Conservation (phyloP, 2,329 filamentous ascomycete genomes). For the Aspergillus thermomutatus region DNA sequence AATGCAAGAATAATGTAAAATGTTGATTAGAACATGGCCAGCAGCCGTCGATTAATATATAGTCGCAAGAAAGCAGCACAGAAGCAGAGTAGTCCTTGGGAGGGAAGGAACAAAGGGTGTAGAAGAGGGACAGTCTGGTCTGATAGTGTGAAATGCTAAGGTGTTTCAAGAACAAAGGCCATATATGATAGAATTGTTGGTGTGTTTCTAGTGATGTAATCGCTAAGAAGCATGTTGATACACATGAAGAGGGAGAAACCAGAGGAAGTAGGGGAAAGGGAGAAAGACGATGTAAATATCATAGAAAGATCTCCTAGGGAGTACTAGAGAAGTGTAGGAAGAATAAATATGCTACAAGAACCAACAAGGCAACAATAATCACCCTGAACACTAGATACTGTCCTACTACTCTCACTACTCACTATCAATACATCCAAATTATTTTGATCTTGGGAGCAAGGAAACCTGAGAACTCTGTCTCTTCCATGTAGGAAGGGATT, state of each 20-base stretch:
- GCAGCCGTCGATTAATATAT: slow-evolving; percentile 1
- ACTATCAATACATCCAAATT: not conserved
- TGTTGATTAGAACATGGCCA: not conserved
- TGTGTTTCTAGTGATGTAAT: slow-evolving; percentile 2
- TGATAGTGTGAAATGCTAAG: not conserved
- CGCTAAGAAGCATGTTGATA: not conserved
- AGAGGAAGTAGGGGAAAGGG: not conserved
- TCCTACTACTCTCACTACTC: too few relatives aligned
- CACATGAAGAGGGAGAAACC: not conserved
- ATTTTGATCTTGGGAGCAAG: not conserved
- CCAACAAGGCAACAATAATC: not conserved
- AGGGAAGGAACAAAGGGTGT: not conserved
- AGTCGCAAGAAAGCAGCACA: not conserved
- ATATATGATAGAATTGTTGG: not conserved
- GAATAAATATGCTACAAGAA: not conserved
- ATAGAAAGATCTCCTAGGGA: not conserved
- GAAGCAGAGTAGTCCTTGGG: slow-evolving; percentile 5
- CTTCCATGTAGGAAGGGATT: not conserved
- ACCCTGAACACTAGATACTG: too few relatives aligned
- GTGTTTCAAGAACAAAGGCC: not conserved
- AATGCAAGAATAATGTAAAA: not conserved
- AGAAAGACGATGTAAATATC: not conserved
- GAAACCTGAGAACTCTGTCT: not conserved
- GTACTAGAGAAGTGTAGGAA: not conserved
- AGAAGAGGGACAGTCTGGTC: not conserved